Conservation (phyloP, 148 eudicot species). For the Pharnaceum exiguum region DNA sequence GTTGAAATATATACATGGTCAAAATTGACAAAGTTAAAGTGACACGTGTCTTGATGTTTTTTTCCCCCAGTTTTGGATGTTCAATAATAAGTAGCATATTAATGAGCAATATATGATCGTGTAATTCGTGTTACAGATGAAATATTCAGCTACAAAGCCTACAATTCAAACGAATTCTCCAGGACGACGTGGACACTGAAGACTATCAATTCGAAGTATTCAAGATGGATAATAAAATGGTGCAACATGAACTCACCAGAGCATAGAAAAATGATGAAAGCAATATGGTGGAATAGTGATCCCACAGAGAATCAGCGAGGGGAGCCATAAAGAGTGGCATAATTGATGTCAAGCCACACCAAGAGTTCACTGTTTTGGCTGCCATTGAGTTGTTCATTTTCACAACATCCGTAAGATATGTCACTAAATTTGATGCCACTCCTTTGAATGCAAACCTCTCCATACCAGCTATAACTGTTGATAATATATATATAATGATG, state of each 20-base stretch:
- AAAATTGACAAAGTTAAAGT: too few relatives aligned
- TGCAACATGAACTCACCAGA: constrained; percentile 36
- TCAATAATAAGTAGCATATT: too few relatives aligned
- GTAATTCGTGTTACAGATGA: too few relatives aligned
- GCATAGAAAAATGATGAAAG: constrained; percentile 58
- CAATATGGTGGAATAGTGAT: constrained; percentile 55
- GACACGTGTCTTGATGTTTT: too few relatives aligned
- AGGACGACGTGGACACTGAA: too few relatives aligned
- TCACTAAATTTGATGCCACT: constrained; percentile 93
- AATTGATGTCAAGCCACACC: constrained; percentile 85
- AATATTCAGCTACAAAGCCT: too few relatives aligned
- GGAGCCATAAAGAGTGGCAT: constrained; percentile 79
- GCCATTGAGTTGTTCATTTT: constrained; percentile 82
- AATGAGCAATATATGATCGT: too few relatives aligned
- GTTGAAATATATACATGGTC: too few relatives aligned
- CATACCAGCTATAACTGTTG: constrained; percentile 72
- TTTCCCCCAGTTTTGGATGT: too few relatives aligned
- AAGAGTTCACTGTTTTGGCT: constrained; percentile 75
- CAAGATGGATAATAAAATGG: background rate
- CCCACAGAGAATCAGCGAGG: constrained; percentile 71
- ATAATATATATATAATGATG: too few relatives aligned
- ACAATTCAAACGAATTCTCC: too few relatives aligned
- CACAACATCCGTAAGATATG: constrained; percentile 63
- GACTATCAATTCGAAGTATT: too few relatives aligned
- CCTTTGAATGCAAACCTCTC: constrained; percentile 98